Base-by-base conservation (phyloP, 2,329 filamentous ascomycete genomes). In the Alternaria viburni region DNA sequence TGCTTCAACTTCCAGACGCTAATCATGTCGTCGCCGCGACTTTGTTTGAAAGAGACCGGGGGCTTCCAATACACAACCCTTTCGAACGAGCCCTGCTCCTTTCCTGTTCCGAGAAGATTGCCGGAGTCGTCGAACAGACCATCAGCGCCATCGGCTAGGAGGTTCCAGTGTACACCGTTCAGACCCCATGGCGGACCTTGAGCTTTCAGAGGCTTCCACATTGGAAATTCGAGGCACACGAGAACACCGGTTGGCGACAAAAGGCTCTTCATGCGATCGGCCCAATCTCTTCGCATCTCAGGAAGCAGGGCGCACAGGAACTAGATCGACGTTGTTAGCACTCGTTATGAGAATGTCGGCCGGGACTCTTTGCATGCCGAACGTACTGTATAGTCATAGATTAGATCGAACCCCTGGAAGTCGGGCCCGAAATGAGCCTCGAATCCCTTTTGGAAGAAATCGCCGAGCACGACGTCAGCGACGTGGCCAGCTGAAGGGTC, bases 101-200 rank as follows among this genome's bases (percentile, higher is more conserved):
- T 41, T 28, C 51, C 51, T 21, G 4, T 41, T 11, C 11, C 45
- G 7, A 32, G 50, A 23, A 69, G 45, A 41, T 51, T 58, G 36
- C 65, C 69, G 30, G 60, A 64, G 44, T 56, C 54, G 44, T 64
- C 44, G 12, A 69, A 50, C n/a, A 65, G 46, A 6, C 67, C 66
- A 44, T 63, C 63, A 17, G 56, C 58, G 10, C 67, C 67, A 2
- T 64, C 59, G 15, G 64, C 60, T 13, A 66, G 49, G n/a, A 68
- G 41, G n/a, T 67, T 62, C 55, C 59, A 64, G 51, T 70, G 62
- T 32, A 69, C 61, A 50, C 65, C 85, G n/a, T 86, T 86, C 43
- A 92, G 80, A 15, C 88, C 88, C 84, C 88, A 93, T 1, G 93
- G 92, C n/a, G 92, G 92, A 0, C 92, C 92, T 6, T 84, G 83